Evolutionary conservation across 345 rosid species (phyloP), one percentile per base, ranked within the genome.

Genomic region (Psidium friedrichsthalianum): DNA sequence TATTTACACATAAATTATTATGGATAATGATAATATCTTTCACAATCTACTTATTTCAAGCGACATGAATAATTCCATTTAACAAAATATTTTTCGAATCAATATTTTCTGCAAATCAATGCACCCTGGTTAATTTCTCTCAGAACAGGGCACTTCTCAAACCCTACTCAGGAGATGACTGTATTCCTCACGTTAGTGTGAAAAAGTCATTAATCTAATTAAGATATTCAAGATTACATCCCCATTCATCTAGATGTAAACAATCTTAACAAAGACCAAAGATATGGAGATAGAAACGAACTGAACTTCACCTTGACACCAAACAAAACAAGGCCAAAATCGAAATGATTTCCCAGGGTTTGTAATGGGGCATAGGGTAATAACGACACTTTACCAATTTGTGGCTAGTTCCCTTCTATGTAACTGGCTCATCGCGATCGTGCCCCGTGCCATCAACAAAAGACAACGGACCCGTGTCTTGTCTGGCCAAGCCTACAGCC

Each of bases 401-500:
- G 9, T 61, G 21, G 21, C 10, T 61, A 29, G 74, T 27, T 61
- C 18, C 21, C 1, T 20, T 29, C 42, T 64, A 64, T 29, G 76
- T 29, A 69, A 93, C 95, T 93, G 82, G 95, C 94, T 92, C 69
- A 74, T 90, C 29, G 9, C 22, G 22, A 36, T 64, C 0, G 10
- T 1, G 18, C 74, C 40, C 42, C 1, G 8, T 64, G 11, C 76
- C 8, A 16, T 64, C 22, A 29, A 3, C 18, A 61, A 27, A 15
- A 61, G 40, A 61, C 27, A 61, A 27, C 8, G 11, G 3, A 29
- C 74, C 15, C 40, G 5, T 61, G 21, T 42, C 6, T 29, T 64
- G 76, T 29, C 76, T 36, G 22, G 22, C 42, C 42, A 29, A 64
- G 44, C 22, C 76, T 64, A 29, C 42, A 15, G 3, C 22, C 24